Evolutionary conservation across 1,139 yeast genomes (phyloP), one percentile per base, ranked within the genome.

Genomic region (Nematodospora anomalae): DNA sequence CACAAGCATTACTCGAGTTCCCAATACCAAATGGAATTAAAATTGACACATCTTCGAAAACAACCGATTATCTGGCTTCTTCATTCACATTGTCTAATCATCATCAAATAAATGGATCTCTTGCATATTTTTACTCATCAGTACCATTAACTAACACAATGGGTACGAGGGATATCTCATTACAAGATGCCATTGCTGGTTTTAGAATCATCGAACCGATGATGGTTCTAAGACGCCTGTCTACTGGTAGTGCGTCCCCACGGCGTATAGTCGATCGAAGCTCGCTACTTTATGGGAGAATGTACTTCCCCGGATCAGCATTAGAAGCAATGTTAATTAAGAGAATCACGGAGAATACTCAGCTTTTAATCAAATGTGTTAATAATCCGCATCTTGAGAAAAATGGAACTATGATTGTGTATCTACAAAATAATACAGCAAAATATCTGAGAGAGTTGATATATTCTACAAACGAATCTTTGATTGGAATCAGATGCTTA

Each of bases 291-390:
- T 92, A 88, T 55, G 98, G 97, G 1, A 69, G 95, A 44, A 78
- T 94, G 79, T 86, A 83, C 52, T 80, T 92, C 46, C 98, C 98
- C 0, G 86, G 89, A 1, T 80, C 88, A 15, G 82, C 87, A 4
- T 63, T 94, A 6, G 98, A 92, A 57, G 96, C 96, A 1, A 83
- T 92, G 94, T 52, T 82, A 8, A 79, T 90, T 27, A 79, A 85
- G 44, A 67, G 89, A 39, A 51, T 88, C 27, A 62, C 83, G 3
- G 60, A 73, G 12, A 66, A 70, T 39, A 64, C 89, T 9, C 95
- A 88, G 51, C 46, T 88, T 22, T 62, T 84, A 34, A 62, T 88
- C 21, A 86, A 85, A 49, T 85, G 95, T 53, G 79, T 88, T 30
- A 83, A 84, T 50, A 84, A 80, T 51, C 80, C 86, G 14, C 75